Conservation (phyloP, 2,329 filamentous ascomycete genomes). For the Pestalotiopsis sp. region DNA sequence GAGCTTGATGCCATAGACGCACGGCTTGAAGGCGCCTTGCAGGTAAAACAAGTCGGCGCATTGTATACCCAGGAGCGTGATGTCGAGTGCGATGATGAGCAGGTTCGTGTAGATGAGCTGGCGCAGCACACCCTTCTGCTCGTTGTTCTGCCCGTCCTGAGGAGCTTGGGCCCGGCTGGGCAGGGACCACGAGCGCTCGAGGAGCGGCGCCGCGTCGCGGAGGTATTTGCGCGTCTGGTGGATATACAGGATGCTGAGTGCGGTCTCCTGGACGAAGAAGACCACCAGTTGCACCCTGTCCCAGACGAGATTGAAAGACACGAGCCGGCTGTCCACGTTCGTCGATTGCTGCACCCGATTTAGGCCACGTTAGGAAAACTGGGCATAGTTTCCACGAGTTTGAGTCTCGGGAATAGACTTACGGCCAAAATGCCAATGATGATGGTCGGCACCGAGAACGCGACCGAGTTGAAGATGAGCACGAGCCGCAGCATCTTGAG, state of each 20-base stretch:
- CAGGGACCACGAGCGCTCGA: neutral
- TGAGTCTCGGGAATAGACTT: constrained; percentile 24
- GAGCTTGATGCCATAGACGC: constrained; percentile 35
- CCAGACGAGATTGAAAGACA: neutral
- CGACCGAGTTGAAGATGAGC: constrained; percentile 28
- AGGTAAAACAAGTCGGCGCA: constrained; percentile 37
- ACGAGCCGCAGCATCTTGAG: constrained; percentile 24
- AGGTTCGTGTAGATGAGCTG: constrained; percentile 40
- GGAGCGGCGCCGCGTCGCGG: neutral
- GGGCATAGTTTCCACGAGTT: no score
- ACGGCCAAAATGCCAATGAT: constrained; percentile 19
- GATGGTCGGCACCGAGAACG: neutral
- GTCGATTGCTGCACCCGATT: neutral
- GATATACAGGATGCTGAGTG: constrained; percentile 32
- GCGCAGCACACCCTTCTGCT: constrained; percentile 22
- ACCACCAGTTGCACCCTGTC: constrained; percentile 26
- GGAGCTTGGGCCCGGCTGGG: neutral
- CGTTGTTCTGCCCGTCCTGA: neutral
- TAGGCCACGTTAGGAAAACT: neutral
- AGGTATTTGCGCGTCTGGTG: constrained; percentile 21
- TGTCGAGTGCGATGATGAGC: constrained; percentile 40
- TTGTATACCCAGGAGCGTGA: constrained; percentile 37
- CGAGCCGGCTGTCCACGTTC: neutral
- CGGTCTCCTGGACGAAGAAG: constrained; percentile 34
- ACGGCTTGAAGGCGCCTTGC: constrained; percentile 35